A percentile compares a stretch with the other conserved stretches of the same genome.
Evolutionary conservation across 345 rosid genomes (phyloP).

Genomic region (Clausena lansium): DNA sequence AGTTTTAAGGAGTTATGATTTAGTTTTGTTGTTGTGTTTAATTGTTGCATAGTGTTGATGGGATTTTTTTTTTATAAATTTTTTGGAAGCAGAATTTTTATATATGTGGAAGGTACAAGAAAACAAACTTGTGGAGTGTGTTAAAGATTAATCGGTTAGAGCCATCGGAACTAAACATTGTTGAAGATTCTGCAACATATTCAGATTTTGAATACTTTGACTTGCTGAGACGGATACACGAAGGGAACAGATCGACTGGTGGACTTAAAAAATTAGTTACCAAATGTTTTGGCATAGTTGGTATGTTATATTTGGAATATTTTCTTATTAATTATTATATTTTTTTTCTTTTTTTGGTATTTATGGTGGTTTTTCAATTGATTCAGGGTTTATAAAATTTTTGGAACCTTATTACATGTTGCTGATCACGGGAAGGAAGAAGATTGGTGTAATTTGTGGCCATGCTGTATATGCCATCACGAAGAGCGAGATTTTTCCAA

Average conservation of each 20-base stretch:
- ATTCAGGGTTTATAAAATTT: slow-evolving; percentile 81
- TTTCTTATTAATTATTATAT: not conserved
- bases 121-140: slow-evolving; percentile 61
- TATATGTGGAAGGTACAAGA: slow-evolving; percentile 84
- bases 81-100: slow-evolving; percentile 63
- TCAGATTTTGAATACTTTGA: slow-evolving; percentile 69
- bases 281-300: slow-evolving; percentile 80
- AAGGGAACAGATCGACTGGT: slow-evolving; percentile 79
- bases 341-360: not conserved
- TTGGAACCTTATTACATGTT: slow-evolving; percentile 95
- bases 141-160: slow-evolving; percentile 81
- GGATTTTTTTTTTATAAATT: not conserved
- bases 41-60: not conserved
- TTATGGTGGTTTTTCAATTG: slow-evolving; percentile 12
- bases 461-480: slow-evolving; percentile 64
- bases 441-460: slow-evolving; percentile 86
- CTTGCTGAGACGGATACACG: slow-evolving; percentile 62
- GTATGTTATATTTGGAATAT: slow-evolving; percentile 37
- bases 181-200: slow-evolving; percentile 64
- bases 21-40: not conserved
- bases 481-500: slow-evolving; percentile 67
- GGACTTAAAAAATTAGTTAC: slow-evolving; percentile 85
- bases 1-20: not conserved
- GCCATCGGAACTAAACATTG: slow-evolving; percentile 57
- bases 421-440: slow-evolving; percentile 81